These are phyloP conservation scores for Penicillium tannophilum DNA, from an alignment of 495 filamentous ascomycete species.

Conservation along the genomic window DNA sequence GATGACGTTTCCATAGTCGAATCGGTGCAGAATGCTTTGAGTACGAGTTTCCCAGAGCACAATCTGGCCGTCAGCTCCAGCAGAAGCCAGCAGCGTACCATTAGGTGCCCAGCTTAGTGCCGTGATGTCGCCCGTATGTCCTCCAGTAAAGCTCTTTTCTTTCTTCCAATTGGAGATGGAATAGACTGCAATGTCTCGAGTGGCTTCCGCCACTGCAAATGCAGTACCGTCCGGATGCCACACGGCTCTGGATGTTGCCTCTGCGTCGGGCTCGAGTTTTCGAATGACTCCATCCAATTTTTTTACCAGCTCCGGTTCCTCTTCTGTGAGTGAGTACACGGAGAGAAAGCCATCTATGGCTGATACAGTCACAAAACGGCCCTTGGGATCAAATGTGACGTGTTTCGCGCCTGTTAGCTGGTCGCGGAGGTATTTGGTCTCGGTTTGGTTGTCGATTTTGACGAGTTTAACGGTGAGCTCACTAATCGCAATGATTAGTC, in stretches of 20 bases:
- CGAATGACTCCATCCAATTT: conserved; percentile 87
- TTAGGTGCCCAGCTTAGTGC: conserved; percentile 92
- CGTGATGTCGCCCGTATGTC: conserved; percentile 84
- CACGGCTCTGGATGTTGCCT: conserved; percentile 70
- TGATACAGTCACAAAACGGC: conserved; percentile 74
- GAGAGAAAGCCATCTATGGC: conserved; percentile 88
- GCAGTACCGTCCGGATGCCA: conserved; percentile 97
- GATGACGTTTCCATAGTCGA: conserved; percentile 78
- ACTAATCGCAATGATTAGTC: conserved; percentile 37
- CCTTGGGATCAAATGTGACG: conserved; percentile 82
- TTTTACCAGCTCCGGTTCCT: conserved; percentile 76
- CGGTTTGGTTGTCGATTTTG: conserved; percentile 72
- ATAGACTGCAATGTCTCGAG: conserved; percentile 81
- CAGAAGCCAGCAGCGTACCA: conserved; percentile 81
- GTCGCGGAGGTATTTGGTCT: conserved; percentile 73
- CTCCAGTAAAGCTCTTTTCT: conserved; percentile 73
- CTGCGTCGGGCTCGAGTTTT: conserved; percentile 73
- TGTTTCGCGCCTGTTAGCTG: conserved; percentile 86
- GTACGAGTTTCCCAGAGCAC: conserved; percentile 88
- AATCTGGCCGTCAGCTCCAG: conserved; percentile 79
- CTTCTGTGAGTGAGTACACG: conserved; percentile 79
- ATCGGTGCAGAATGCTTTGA: conserved; percentile 66
- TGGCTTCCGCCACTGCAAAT: conserved; percentile 82
- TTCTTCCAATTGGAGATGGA: conserved; percentile 85
- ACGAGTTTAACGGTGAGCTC: conserved; percentile 90